Evolutionary conservation across 495 filamentous ascomycete species (phyloP), one percentile per base, ranked within the genome.

Genomic region (Penicillium canariense): DNA sequence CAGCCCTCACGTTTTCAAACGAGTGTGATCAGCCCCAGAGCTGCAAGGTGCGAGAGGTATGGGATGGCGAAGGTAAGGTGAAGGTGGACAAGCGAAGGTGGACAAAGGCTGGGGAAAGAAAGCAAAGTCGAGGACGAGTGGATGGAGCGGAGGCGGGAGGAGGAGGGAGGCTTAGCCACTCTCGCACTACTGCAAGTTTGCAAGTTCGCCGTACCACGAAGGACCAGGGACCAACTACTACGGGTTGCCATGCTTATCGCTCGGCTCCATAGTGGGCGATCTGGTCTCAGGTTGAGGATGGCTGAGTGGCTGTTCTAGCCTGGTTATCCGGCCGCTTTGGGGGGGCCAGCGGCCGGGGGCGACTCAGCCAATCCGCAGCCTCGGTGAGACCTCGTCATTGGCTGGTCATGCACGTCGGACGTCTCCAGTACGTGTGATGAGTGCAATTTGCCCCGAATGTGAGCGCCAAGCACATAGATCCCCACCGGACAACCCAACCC

Each of bases 21-120:
- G 58, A 61, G 42, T 49, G 58, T 54, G 58, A 50, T 53, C 56
- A 54, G 55, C 55, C 50, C 50, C 0, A 43, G 30, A 48, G 50
- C 42, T 54, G 55, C 26, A 46, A 31, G 9, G 5, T 11, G 34
- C 38, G 18, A 25, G n/a, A 46, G 35, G 38, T 34, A 25, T 35
- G 30, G 36, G 40, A 35, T 30, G 50, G 45, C 22, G 23, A 23
- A 30, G 26, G 42, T 15, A 45, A 28, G 26, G 23, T 45, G 42
- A 26, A 28, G 7, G n/a, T n/a, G n/a, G n/a, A n/a, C 27, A 18
- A 42, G 35, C 22, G 11, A 32, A 32, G n/a, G n/a, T n/a, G n/a
- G n/a, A n/a, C n/a, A n/a, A 48, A 14, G 45, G 26, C 27, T 15
- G 28, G 11, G 35, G 18, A 26, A 23, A 48, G 25, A 30, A 48